Base-by-base conservation (phyloP, 495 filamentous ascomycete species). In the Talaromyces borbonicus region DNA sequence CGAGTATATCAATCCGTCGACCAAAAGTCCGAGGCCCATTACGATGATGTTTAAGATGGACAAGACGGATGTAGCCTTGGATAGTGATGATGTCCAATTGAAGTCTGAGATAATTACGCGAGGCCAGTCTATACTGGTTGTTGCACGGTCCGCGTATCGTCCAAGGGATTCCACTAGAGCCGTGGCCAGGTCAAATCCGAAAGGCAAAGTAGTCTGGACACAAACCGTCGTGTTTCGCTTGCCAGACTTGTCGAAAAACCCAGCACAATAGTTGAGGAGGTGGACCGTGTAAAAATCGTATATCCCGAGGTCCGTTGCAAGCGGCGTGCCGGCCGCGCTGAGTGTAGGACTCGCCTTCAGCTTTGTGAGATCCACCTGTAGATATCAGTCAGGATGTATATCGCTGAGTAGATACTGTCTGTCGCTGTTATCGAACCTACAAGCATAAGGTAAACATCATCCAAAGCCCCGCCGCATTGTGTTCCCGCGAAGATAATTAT, bases 401-500 rank as follows among this genome's bases (percentile, higher is more conserved):
- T 8, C 9, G 41, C 8, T 16, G 30, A 27, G 4, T 30, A 18
- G 8, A n/a, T 8, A 43, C 24, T 11, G 22, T 44, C 12, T 18
- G 3, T 12, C 16, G 27, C 4, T 4, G 15, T 11, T 22, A 12
- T 30, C 6, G n/a, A 31, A 29, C 41, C 32, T 31, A 44, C 41
- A 6, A 44, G 41, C 7, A 44, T 44, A 1, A 31, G 19, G 16
- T 30, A 44, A 14, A 31, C 41, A 8, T 44, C 15, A 15, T n/a
- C 41, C 9, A 44, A 11, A 27, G 41, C 41, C 16, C 27, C 27
- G 4, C 41, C 41, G 20, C 41, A 44, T 44, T 44, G 41, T 9
- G 41, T 30, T 15, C 41, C 41, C 8, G 41, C 41, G 24, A 44
- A 44, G 16, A 44, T 44, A 5, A 44, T 16, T 31, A 30, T 44